A percentile compares a stretch with the other conserved stretches of the same genome.
These are phyloP conservation scores for Elsinoe arachidis DNA, from an alignment of 2,329 filamentous ascomycete species.

Conservation along the genomic window DNA sequence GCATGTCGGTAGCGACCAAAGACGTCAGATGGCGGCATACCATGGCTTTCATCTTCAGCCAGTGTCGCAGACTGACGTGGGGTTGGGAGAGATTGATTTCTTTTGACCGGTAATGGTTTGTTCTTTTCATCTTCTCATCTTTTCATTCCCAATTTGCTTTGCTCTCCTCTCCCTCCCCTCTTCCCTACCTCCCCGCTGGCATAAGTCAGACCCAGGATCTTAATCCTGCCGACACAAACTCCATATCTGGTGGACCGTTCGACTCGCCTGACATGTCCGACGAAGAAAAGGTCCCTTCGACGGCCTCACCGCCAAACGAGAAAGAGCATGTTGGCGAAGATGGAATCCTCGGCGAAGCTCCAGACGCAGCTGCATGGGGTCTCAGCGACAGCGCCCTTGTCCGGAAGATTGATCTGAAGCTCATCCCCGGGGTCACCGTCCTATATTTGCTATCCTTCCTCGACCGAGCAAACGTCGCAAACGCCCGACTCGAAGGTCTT, in stretches of 20 bases:
- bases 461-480: constrained; percentile 34
- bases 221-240: too few species aligned
- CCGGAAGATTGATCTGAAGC: constrained; percentile 43
- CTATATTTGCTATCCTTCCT: constrained; percentile 34
- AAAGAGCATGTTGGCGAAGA: not conserved
- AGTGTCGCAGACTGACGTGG: not conserved
- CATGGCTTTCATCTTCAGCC: not conserved
- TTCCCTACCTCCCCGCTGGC: too few species aligned
- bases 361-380: constrained; percentile 34
- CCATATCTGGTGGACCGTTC: not conserved
- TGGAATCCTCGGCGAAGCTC: constrained; percentile 24
- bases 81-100: not conserved
- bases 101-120: not conserved
- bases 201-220: too few species aligned
- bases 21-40: constrained; percentile 13
- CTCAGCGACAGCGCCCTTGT: constrained; percentile 51
- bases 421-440: constrained; percentile 36
- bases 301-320: not conserved
- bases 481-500: constrained; percentile 37
- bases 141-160: not conserved
- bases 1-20: not conserved
- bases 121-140: not conserved
- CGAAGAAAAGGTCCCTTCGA: constrained; percentile 6
- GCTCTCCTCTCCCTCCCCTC: not conserved
- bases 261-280: not conserved